Conservation (phyloP, 768 basidiomycete species). For the Xerocomellus amylosporus region DNA sequence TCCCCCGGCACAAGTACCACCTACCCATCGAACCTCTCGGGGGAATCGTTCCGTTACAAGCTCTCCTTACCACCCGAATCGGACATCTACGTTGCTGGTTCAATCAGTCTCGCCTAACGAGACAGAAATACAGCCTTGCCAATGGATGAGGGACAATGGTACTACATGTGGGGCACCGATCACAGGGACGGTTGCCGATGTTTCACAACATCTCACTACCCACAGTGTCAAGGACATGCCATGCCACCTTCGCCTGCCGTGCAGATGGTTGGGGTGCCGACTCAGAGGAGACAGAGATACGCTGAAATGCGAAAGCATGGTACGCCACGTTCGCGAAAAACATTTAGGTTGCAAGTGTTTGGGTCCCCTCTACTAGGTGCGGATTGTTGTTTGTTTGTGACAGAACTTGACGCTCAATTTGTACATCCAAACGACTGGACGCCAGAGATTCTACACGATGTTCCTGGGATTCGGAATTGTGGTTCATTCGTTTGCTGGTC, state of each 20-base stretch:
- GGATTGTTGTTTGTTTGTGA: not conserved
- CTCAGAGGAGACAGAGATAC: not conserved
- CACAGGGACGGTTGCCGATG: not conserved
- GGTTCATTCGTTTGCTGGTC: not conserved
- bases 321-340: conserved; percentile 13
- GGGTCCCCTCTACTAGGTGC: not conserved
- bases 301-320: conserved; percentile 19
- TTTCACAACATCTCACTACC: conserved; percentile 9
- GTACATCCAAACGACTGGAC: not conserved
- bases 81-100: not conserved
- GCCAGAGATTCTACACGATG: not conserved
- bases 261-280: conserved; percentile 13
- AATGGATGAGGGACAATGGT: conserved; percentile 6
- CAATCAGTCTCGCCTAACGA: not conserved
- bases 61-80: not conserved
- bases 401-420: not conserved
- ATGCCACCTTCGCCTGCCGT: accelerated
- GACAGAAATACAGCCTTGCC: not conserved
- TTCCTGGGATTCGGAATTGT: not conserved
- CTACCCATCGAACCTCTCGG: not conserved
- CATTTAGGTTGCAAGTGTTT: conserved; percentile 15
- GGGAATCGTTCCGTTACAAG: not conserved
- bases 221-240: conserved; percentile 1
- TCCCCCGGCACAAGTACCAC: no score
- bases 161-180: not conserved